A percentile compares a stretch with the other conserved stretches of the same genome.
phyloP scores from a whole-genome alignment of 2,329 filamentous ascomycete species.

The Talaromyces atroroseus region DNA sequence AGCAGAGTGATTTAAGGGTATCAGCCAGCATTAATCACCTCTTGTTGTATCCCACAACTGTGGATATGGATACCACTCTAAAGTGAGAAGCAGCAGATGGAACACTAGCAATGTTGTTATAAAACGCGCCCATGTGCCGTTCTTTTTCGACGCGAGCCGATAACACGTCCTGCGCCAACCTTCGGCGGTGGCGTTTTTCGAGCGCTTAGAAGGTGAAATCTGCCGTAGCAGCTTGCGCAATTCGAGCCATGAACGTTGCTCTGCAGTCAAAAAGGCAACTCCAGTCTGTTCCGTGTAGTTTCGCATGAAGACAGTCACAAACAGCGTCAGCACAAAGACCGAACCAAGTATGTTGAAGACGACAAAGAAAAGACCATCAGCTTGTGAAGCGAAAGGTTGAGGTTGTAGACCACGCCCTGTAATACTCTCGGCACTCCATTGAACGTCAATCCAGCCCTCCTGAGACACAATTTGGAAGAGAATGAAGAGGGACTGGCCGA shows the following conservation, averaged over 20 bases:
- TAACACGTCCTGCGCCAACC: conserved; percentile 93
- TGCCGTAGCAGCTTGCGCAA: conserved; percentile 85
- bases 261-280: conserved; percentile 89
- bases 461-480: conserved; percentile 98
- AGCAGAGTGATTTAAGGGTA: background rate
- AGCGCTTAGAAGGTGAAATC: conserved; percentile 89
- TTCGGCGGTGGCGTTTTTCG: conserved; percentile 68
- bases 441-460: conserved; percentile 95
- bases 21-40: conserved; percentile 34
- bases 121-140: conserved; percentile 80
- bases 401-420: conserved; percentile 73
- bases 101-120: conserved; percentile 75
- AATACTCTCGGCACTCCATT: conserved; percentile 76
- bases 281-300: conserved; percentile 99
- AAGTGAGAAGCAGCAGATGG: conserved; percentile 74
- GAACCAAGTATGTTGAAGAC: conserved; percentile 94
- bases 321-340: conserved; percentile 92
- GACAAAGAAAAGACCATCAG: conserved; percentile 90
- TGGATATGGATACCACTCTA: conserved; percentile 79
- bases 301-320: conserved; percentile 99
- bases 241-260: conserved; percentile 96
- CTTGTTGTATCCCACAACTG: conserved; percentile 64
- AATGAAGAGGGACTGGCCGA: conserved; percentile 87
- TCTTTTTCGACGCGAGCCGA: conserved; percentile 86
- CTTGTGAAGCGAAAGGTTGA: conserved; percentile 61